These are phyloP conservation scores for Yamadazyma nakazawae DNA, from an alignment of 805 yeast species.

Conservation along the genomic window DNA sequence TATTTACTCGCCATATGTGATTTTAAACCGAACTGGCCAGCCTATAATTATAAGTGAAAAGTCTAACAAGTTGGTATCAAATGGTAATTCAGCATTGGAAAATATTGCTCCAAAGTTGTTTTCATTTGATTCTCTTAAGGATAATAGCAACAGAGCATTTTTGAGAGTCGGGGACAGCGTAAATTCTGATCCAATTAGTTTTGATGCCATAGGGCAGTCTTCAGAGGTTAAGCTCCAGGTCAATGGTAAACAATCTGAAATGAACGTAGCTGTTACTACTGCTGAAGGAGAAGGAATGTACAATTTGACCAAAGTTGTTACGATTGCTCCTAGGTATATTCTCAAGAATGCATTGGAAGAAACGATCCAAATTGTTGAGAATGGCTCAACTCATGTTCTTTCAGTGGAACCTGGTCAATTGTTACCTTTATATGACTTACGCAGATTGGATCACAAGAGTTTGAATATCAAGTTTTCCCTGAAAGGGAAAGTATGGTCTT, in stretches of 20 bases:
- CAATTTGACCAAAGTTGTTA: constrained; percentile 69
- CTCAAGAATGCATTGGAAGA: constrained; percentile 59
- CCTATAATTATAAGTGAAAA: constrained; percentile 58
- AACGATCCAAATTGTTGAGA: constrained; percentile 59
- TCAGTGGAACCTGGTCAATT: constrained; percentile 46
- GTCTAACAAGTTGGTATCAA: constrained; percentile 46
- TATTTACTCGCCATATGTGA: constrained; percentile 80
- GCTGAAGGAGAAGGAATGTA: constrained; percentile 86
- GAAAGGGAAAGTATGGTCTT: constrained; percentile 67
- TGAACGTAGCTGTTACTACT: constrained; percentile 70
- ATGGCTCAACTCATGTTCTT: constrained; percentile 55
- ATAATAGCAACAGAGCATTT: constrained; percentile 62
- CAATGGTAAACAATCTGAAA: constrained; percentile 53
- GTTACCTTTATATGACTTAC: constrained; percentile 62
- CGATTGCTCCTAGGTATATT: constrained; percentile 79
- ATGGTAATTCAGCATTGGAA: constrained; percentile 30
- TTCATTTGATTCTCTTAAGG: constrained; percentile 65
- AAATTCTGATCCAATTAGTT: constrained; percentile 71
- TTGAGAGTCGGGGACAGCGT: constrained; percentile 65
- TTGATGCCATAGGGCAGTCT: constrained; percentile 87
- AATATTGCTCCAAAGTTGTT: constrained; percentile 66
- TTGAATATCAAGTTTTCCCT: constrained; percentile 58
- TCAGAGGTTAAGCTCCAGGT: constrained; percentile 50
- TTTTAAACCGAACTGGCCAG: constrained; percentile 76
- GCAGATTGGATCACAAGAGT: constrained; percentile 55